Conservation (phyloP, 306 rosid genomes). For the Vigna hirtella region DNA sequence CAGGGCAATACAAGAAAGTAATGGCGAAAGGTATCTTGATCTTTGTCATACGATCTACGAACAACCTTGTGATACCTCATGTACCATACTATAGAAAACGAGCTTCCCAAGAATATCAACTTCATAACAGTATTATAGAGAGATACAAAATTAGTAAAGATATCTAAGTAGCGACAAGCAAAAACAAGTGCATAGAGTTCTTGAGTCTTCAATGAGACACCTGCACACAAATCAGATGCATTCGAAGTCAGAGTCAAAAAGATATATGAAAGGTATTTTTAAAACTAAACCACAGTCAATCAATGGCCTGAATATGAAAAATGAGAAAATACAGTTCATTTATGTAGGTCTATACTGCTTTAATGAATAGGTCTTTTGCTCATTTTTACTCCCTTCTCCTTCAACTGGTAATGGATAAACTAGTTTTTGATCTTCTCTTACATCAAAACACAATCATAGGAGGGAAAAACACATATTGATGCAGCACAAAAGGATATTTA, state of each 20-base stretch:
- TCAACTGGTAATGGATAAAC: slow-evolving; percentile 15
- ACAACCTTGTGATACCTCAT: slow-evolving; percentile 80
- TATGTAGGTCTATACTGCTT: slow-evolving; percentile 13
- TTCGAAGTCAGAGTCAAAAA: slow-evolving; percentile 32
- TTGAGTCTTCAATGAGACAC: slow-evolving; percentile 90
- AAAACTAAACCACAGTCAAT: slow-evolving; percentile 18
- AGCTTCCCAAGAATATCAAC: slow-evolving; percentile 87
- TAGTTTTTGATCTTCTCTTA: slow-evolving; percentile 3
- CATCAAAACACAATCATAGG: slow-evolving; percentile 13
- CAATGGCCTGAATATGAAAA: slow-evolving; percentile 5
- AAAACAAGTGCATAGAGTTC: slow-evolving; percentile 89
- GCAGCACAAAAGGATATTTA: neutral
- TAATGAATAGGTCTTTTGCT: slow-evolving; percentile 12
- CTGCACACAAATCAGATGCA: slow-evolving; percentile 51
- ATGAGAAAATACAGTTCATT: neutral
- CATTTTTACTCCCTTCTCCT: slow-evolving; percentile 8
- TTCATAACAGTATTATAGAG: slow-evolving; percentile 82
- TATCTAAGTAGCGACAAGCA: slow-evolving; percentile 82
- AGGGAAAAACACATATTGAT: slow-evolving; percentile 2
- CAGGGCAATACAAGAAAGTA: slow-evolving; percentile 74
- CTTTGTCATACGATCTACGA: slow-evolving; percentile 87
- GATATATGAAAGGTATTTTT: neutral
- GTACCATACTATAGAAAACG: slow-evolving; percentile 93
- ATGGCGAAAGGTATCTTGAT: slow-evolving; percentile 88
- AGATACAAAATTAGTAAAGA: slow-evolving; percentile 64